phyloP scores from a whole-genome alignment of 2,329 filamentous ascomycete genomes.

The Gremmenia infestans region DNA sequence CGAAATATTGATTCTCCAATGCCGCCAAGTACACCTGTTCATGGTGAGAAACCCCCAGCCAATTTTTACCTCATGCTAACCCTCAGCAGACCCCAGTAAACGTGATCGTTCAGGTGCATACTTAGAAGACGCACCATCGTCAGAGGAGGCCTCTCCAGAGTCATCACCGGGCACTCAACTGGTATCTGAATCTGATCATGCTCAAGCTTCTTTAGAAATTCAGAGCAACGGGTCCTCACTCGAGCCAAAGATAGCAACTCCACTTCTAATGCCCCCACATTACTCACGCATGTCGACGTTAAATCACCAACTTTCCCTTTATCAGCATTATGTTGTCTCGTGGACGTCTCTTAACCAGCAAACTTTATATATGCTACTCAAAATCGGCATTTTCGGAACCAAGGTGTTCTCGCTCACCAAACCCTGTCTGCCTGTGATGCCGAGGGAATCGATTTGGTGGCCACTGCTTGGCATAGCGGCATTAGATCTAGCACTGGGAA shows the following conservation, averaged over 20 bases:
- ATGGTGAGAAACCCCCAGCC: constrained; percentile 15
- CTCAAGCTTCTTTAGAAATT: constrained; percentile 1
- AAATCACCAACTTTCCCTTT: constrained; percentile 24
- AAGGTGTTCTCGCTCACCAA: constrained; percentile 64
- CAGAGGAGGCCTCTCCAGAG: constrained; percentile 17
- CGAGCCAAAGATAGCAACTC: constrained; percentile 22
- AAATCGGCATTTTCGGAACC: constrained; percentile 57
- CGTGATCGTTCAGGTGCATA: constrained; percentile 25
- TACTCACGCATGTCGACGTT: constrained; percentile 30
- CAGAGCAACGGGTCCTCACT: neutral
- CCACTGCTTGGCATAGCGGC: constrained; percentile 65
- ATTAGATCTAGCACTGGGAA: constrained; percentile 51
- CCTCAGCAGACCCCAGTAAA: constrained; percentile 21
- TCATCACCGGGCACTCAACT: constrained; percentile 17
- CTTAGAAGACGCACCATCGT: constrained; percentile 25
- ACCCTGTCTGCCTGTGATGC: constrained; percentile 68
- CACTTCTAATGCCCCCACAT: constrained; percentile 38
- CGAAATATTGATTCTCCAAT: constrained; percentile 31
- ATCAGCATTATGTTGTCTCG: constrained; percentile 33
- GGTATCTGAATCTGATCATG: constrained; percentile 15
- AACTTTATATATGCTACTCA: constrained; percentile 38
- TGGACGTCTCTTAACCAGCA: constrained; percentile 31
- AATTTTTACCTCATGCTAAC: constrained; percentile 4
- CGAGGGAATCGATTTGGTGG: constrained; percentile 58
- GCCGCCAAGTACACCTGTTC: constrained; percentile 25